Evolutionary conservation across 371 early-diverging fungal species (phyloP), one percentile per base, ranked within the genome.

Genomic region (Mortierella sp.): DNA sequence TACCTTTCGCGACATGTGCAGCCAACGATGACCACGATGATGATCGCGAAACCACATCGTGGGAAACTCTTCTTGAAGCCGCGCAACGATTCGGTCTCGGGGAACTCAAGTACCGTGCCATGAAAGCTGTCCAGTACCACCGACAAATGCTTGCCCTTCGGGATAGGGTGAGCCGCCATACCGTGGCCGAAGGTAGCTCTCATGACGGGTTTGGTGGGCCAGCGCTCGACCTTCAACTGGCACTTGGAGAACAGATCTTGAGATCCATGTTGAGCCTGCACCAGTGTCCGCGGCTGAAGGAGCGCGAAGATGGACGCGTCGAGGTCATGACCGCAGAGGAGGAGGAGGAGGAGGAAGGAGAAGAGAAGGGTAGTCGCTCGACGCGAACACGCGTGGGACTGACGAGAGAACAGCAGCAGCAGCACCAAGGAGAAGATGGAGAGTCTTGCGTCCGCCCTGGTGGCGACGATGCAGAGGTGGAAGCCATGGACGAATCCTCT

Each of bases 221-320:
- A 0, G 57, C 19, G 4, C 28, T 61, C 44, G 67, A 72, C 29
- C 49, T 72, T 19, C 72, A 72, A 54, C 46, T 72, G 1, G 72
- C 49, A 1, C 19, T 60, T 14, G 41, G 61, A 14, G 66, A 66
- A 48, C 49, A 62, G 10, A 17, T 66, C 19, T 13, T 72, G 19
- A 37, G 54, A 7, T 46, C 48, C 10, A 57, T 66, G 9, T 7
- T 72, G 19, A 17, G 37, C 6, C 44, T 72, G 16, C 66, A 72
- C 24, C n/a, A 28, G 0, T 47, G 22, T 19, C 27, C 48, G 17
- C 17, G 13, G 6, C 24, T 45, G 21, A 34, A 17, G 44, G 29
- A 28, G n/a, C 34, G 21, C 21, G 37, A 21, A 7, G 51, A 54
- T 8, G 44, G 24, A 8, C 22, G 34, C 34, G 34, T 34, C 34